Evolutionary conservation across 345 rosid genomes (phyloP).

Genomic region (Angophora floribunda): DNA sequence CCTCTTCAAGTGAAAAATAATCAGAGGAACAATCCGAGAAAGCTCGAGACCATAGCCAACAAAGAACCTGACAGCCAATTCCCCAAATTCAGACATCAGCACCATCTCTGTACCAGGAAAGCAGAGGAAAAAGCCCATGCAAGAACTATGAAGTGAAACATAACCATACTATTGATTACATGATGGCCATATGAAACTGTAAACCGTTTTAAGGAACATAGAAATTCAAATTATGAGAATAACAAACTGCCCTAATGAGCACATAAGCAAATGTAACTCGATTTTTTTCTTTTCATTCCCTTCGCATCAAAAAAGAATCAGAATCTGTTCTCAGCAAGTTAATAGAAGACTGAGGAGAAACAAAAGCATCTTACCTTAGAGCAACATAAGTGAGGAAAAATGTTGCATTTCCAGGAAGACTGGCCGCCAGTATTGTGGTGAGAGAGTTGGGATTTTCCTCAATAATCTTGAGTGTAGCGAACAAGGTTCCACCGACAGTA

Average conservation of each 20-base stretch:
- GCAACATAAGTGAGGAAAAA: constrained; percentile 89
- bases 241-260: neutral
- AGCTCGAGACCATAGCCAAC: constrained; percentile 88
- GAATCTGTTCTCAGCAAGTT: neutral
- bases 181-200: neutral
- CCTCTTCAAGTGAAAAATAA: constrained; percentile 76
- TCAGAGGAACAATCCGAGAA: constrained; percentile 76
- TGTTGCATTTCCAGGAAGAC: constrained; percentile 76
- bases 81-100: neutral
- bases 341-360: neutral
- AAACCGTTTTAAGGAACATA: neutral
- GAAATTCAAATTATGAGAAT: neutral
- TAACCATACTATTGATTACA: neutral
- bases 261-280: neutral
- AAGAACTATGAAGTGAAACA: neutral
- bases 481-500: constrained; percentile 64
- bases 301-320: neutral
- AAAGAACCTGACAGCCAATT: constrained; percentile 49
- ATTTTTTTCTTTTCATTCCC: neutral
- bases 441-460: constrained; percentile 28
- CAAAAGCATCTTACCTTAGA: constrained; percentile 45
- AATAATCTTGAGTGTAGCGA: constrained; percentile 38
- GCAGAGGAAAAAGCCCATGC: neutral
- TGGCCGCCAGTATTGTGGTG: constrained; percentile 31
- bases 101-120: neutral